Evolutionary conservation across 2,329 filamentous ascomycete genomes (phyloP).

Genomic region (Epichloe glyceriae): DNA sequence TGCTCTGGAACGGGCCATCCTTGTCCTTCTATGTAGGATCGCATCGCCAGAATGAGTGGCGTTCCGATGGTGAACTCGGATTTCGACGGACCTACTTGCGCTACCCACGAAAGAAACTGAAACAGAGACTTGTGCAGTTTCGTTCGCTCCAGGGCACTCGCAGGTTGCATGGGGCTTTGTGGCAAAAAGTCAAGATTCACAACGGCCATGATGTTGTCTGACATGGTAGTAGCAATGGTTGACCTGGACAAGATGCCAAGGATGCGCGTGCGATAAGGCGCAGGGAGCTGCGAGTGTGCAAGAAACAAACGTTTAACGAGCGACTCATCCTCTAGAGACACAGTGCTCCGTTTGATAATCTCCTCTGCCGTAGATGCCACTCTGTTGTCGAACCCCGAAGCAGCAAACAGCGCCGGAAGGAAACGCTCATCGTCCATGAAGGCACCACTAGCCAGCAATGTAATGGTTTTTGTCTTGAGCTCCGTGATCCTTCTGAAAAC

Average conservation of each 20-base stretch:
- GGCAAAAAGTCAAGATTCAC: slow-evolving; percentile 53
- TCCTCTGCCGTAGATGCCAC: slow-evolving; percentile 81
- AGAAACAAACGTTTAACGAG: slow-evolving; percentile 56
- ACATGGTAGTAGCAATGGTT: slow-evolving; percentile 55
- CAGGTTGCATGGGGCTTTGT: slow-evolving; percentile 15
- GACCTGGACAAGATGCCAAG: slow-evolving; percentile 68
- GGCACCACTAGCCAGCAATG: slow-evolving; percentile 69
- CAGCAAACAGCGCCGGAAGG: slow-evolving; percentile 69
- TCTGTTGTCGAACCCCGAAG: slow-evolving; percentile 67
- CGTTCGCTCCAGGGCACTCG: slow-evolving; percentile 56
- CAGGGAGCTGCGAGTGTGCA: slow-evolving; percentile 61
- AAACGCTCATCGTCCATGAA: slow-evolving; percentile 78
- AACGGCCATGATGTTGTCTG: slow-evolving; percentile 52
- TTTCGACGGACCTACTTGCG: slow-evolving; percentile 51
- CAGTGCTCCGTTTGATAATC: slow-evolving; percentile 65
- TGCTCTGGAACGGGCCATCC: slow-evolving; percentile 66
- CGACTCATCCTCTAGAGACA: slow-evolving; percentile 56
- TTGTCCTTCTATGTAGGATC: slow-evolving; percentile 62
- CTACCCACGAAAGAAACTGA: slow-evolving; percentile 76
- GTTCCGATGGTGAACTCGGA: slow-evolving; percentile 54
- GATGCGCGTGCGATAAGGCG: slow-evolving; percentile 64
- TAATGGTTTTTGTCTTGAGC: slow-evolving; percentile 46
- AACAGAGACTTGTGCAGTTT: slow-evolving; percentile 78
- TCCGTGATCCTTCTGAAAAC: slow-evolving; percentile 24
- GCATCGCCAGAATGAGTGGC: slow-evolving; percentile 54